A percentile compares a stretch with the other conserved stretches of the same genome.
Evolutionary conservation across 1,284 basidiomycete genomes (phyloP).

Genomic region (Kalmanozyma brasiliensis): DNA sequence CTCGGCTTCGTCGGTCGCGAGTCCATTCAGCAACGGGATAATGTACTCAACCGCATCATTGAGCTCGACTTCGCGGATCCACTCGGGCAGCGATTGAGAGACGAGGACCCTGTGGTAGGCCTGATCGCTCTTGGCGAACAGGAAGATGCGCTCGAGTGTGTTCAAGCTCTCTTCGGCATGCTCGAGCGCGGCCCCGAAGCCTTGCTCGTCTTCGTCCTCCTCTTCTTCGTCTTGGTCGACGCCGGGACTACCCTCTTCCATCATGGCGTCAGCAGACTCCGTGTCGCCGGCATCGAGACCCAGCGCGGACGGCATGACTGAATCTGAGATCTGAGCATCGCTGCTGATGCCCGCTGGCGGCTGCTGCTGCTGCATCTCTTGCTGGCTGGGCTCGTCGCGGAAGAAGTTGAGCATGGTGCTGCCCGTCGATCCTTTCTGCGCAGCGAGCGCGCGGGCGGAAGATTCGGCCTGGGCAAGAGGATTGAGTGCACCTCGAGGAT

Average conservation of each 20-base stretch:
- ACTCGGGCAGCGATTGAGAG: constrained; percentile 64
- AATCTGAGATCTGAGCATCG: constrained; percentile 33
- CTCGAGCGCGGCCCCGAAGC: constrained; percentile 19
- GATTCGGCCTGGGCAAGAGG: constrained; percentile 38
- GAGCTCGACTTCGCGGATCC: constrained; percentile 72
- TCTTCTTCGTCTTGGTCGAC: constrained; percentile 14
- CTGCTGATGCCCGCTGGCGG: constrained; percentile 10
- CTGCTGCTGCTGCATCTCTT: constrained; percentile 23
- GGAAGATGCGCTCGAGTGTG: constrained; percentile 89
- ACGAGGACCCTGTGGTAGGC: constrained; percentile 86
- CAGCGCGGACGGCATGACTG: constrained; percentile 42
- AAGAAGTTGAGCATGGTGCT: constrained; percentile 50
- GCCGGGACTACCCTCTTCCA: constrained; percentile 17
- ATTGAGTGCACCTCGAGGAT: constrained; percentile 19
- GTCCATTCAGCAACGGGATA: constrained; percentile 83
- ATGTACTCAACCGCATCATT: constrained; percentile 94
- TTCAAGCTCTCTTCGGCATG: constrained; percentile 70
- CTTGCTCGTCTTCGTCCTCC: constrained; percentile 27
- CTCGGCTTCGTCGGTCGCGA: constrained; percentile 89
- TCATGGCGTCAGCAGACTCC: constrained; percentile 23
- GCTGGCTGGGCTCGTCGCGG: constrained; percentile 33
- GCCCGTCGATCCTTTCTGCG: constrained; percentile 39
- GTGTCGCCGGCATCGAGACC: constrained; percentile 38
- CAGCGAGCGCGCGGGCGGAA: constrained; percentile 34
- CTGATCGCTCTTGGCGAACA: constrained; percentile 86